Conservation (phyloP, 2,329 filamentous ascomycete genomes). For the Knoxdaviesia capensis region DNA sequence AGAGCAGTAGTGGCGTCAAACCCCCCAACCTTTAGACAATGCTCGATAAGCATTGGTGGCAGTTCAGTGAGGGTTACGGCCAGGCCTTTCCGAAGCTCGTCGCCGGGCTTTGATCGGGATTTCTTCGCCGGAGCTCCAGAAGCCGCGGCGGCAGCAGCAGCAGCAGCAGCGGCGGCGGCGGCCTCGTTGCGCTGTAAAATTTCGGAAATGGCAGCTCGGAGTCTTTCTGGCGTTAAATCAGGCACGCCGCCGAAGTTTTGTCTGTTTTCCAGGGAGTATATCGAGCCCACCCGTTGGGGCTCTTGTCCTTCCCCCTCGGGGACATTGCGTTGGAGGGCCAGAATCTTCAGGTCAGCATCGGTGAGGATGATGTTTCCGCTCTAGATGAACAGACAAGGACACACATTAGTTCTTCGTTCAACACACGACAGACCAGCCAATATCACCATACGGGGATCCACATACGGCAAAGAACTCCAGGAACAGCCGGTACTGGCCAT, state of each 20-base stretch:
- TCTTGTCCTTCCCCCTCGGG: conserved; percentile 69
- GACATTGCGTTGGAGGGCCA: conserved; percentile 65
- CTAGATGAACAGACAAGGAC: conserved; percentile 7
- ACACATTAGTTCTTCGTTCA: conserved; percentile 2
- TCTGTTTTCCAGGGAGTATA: conserved; percentile 62
- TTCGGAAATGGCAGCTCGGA: conserved; percentile 39
- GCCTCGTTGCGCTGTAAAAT: too few species aligned
- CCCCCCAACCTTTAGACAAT: conserved; percentile 49
- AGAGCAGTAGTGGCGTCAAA: conserved; percentile 52
- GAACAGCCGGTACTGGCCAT: conserved; percentile 72
- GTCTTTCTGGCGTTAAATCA: conserved; percentile 49
- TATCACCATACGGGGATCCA: not conserved
- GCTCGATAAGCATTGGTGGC: conserved; percentile 72
- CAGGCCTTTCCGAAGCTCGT: conserved; percentile 60
- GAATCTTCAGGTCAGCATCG: conserved; percentile 62
- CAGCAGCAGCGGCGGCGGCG: conserved; percentile 40
- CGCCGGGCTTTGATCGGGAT: conserved; percentile 51
- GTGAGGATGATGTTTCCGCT: conserved; percentile 89
- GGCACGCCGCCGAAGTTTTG: conserved; percentile 70
- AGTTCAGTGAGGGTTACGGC: conserved; percentile 74
- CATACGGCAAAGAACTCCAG: conserved; percentile 75
- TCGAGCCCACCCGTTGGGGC: conserved; percentile 53
- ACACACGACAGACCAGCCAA: not conserved
- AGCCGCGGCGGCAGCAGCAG: conserved; percentile 22
- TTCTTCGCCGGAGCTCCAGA: conserved; percentile 28